Base-by-base conservation (phyloP, 768 basidiomycete species). In the Russula griseocarnosa region DNA sequence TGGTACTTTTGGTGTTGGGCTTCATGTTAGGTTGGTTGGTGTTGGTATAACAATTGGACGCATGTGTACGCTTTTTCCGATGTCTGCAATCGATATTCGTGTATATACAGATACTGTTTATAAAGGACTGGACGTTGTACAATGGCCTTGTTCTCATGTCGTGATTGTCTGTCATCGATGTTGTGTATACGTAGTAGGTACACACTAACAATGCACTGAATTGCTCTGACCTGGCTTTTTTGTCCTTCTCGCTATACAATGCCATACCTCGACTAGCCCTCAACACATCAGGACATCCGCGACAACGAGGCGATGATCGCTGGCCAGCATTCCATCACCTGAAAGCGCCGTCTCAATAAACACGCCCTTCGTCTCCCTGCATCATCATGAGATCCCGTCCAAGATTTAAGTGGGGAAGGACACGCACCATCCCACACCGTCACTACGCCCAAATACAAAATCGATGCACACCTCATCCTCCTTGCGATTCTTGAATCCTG, bases 301-400 rank as follows among this genome's bases (percentile, higher is more conserved):
- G 65, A 83, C 79, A 10, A 83, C 81, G 3, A 81, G 83, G 0
- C 83, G 78, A 69, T 85, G 83, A 68, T 85, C 83, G 63, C 83
- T 85, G 7, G 78, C 78, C 56, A 83, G 74, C 20, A 81, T 69
- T 1, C 83, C 83, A 59, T 83, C 42, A 13, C 54, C 58, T 11
- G 56, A 30, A 20, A 53, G 24, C 8, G 52, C 44, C 3, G 59
- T 44, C 46, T 58, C 34, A 3, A 66, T 47, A 52, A 50, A 51
- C 1, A 61, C 55, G 20, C 42, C 2, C 47, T 52, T 42, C 7
- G 60, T 55, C 24, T 65, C 59, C 58, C 58, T 61, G 11, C 20
- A 11, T 3, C 22, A 42, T 6, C 32, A 38, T 42, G 22, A 58
- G 22, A 30, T 47, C 46, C 34, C 22, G 14, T 28, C 14, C 49